Percentiles rank a stretch among this genome's conserved stretches.
phyloP scores from a whole-genome alignment of 306 rosid species.

The Citrullus mucosospermus region DNA sequence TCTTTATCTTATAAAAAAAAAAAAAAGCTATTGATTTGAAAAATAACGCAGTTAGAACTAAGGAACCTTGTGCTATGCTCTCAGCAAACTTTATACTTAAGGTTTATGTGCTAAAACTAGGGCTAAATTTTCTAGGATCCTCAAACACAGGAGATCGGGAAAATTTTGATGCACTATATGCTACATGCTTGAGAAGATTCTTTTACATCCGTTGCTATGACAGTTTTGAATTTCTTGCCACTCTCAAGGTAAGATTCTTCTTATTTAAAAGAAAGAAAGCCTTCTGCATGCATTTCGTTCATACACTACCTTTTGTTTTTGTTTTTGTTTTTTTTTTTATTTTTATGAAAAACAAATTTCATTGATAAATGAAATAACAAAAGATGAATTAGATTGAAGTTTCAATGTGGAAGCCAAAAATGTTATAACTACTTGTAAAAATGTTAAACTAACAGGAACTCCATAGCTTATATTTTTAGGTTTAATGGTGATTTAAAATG shows the following conservation, averaged over 20 bases:
- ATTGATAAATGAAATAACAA: neutral
- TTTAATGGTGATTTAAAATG: neutral
- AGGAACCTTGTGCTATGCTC: no score
- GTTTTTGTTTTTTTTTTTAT: no score
- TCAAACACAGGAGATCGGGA: neutral
- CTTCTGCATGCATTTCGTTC: neutral
- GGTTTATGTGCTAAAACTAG: neutral
- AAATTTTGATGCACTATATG: slow-evolving; percentile 18
- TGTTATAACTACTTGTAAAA: neutral
- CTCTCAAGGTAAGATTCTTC: slow-evolving; percentile 55
- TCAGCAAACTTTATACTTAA: neutral
- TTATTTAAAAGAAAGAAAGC: neutral
- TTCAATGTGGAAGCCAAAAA: neutral
- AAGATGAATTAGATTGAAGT: neutral
- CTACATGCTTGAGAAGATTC: slow-evolving; percentile 65
- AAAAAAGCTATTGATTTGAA: no score
- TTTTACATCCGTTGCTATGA: slow-evolving; percentile 56
- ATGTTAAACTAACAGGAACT: neutral
- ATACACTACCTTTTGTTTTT: no score
- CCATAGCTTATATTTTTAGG: neutral
- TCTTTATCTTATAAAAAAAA: no score
- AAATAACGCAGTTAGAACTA: no score
- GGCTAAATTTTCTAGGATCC: slow-evolving; percentile 8
- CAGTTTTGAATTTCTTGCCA: slow-evolving; percentile 68
- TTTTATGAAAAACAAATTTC: neutral